A percentile compares a stretch with the other conserved stretches of the same genome.
Evolutionary conservation across 768 basidiomycete genomes (phyloP).

Genomic region (Rhizopogon rudus): DNA sequence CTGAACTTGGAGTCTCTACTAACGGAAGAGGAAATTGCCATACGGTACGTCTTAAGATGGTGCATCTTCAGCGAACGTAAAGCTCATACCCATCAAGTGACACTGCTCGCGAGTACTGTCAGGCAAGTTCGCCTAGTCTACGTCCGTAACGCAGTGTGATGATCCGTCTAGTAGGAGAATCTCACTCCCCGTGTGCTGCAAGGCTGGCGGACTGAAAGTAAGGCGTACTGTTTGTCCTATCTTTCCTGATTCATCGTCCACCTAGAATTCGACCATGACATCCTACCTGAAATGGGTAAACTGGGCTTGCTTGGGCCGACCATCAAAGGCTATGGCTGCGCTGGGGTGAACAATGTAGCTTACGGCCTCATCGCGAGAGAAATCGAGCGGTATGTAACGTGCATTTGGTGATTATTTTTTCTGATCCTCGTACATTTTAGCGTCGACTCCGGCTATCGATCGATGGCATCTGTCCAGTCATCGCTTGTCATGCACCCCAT

Average conservation of each 20-base stretch:
- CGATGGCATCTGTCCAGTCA: conserved; percentile 92
- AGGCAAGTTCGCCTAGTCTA: conserved; percentile 39
- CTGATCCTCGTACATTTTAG: conserved; percentile 33
- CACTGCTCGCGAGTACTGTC: conserved; percentile 74
- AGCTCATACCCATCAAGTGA: conserved; percentile 44
- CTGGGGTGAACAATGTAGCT: conserved; percentile 85
- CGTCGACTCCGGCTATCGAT: conserved; percentile 95
- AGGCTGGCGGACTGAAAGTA: conserved; percentile 86
- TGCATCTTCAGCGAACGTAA: neutral
- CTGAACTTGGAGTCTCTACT: too few relatives aligned
- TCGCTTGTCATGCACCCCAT: conserved; percentile 97
- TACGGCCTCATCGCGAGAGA: conserved; percentile 94
- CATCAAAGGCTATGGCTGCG: conserved; percentile 90
- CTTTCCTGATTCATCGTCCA: neutral
- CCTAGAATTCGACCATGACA: conserved; percentile 69
- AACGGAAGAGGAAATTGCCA: conserved; percentile 54
- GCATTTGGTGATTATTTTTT: neutral
- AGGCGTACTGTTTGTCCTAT: conserved; percentile 7
- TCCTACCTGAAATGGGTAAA: conserved; percentile 88
- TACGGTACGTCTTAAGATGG: conserved; percentile 51
- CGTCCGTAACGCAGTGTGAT: neutral
- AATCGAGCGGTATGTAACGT: conserved; percentile 65
- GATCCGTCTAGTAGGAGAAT: conserved; percentile 49
- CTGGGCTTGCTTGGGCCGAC: conserved; percentile 90
- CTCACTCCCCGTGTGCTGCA: conserved; percentile 83